These are phyloP conservation scores for Leptoxyphium fumago DNA, from an alignment of 2,329 filamentous ascomycete species.

Conservation along the genomic window DNA sequence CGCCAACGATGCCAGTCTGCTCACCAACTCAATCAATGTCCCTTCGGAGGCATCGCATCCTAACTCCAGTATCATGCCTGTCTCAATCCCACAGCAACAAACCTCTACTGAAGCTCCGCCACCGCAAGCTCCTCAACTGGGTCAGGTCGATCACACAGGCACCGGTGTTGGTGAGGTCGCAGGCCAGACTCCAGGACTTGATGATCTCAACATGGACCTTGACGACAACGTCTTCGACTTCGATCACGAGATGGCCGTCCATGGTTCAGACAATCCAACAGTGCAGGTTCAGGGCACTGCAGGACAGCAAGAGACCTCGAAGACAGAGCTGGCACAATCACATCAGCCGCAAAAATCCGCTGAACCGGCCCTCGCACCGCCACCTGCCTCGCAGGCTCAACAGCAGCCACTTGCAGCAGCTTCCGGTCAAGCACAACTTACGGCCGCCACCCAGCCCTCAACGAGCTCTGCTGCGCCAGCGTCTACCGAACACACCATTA, in stretches of 20 bases:
- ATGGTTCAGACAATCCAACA: background rate
- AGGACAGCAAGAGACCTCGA: background rate
- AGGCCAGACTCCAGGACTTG: slow-evolving; percentile 4
- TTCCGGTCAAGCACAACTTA: background rate
- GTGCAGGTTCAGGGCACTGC: background rate
- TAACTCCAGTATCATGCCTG: background rate
- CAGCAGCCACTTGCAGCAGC: background rate
- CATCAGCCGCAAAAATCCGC: background rate
- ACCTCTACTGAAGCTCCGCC: background rate
- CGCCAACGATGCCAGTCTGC: slow-evolving; percentile 12
- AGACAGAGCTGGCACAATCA: background rate
- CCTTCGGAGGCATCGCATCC: slow-evolving; percentile 2
- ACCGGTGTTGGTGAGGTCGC: background rate
- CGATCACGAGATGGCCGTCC: slow-evolving; percentile 1
- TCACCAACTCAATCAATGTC: slow-evolving; percentile 24
- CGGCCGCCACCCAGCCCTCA: background rate
- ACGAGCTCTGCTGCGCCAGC: background rate
- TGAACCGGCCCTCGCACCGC: background rate
- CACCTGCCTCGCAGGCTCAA: background rate
- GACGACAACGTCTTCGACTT: slow-evolving; percentile 7
- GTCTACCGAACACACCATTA: background rate
- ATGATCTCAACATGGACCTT: slow-evolving; percentile 13
- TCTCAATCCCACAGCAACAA: slow-evolving; percentile 1
- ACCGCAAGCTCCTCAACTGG: background rate
- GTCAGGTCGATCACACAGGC: background rate